Conservation (phyloP, 768 basidiomycete genomes). For the Antrodiella citrinella region DNA sequence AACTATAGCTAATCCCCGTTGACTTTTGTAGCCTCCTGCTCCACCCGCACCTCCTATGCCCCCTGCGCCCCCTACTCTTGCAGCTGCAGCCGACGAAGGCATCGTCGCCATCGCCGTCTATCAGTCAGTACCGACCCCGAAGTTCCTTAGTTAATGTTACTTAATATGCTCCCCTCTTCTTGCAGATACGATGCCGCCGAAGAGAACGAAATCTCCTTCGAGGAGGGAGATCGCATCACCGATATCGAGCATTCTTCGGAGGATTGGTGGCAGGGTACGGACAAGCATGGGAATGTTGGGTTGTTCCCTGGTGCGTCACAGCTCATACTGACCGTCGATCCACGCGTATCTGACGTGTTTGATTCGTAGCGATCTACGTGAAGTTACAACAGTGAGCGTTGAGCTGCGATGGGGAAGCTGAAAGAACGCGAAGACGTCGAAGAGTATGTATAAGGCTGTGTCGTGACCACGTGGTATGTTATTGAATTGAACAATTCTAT, state of each 20-base stretch:
- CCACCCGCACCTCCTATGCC: conserved; percentile 37
- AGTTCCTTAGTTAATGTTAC: conserved; percentile 4
- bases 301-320: conserved; percentile 68
- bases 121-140: conserved; percentile 40
- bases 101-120: conserved; percentile 63
- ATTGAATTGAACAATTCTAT: too few species aligned
- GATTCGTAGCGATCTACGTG: conserved; percentile 20
- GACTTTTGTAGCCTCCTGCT: conserved; percentile 13
- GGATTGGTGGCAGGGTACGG: conserved; percentile 84
- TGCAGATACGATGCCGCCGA: conserved; percentile 84
- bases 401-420: not conserved
- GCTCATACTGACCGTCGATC: not conserved
- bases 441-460: too few species aligned
- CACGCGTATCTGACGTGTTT: conserved; percentile 14
- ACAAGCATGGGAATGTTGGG: conserved; percentile 46
- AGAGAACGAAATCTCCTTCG: conserved; percentile 85
- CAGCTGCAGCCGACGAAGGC: conserved; percentile 37
- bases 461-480: too few species aligned
- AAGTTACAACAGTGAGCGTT: conserved; percentile 14
- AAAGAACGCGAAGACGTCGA: too few species aligned
- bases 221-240: conserved; percentile 71
- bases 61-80: conserved; percentile 41
- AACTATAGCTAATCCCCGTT: too few species aligned
- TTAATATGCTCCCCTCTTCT: not conserved
- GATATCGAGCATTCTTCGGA: conserved; percentile 76